Evolutionary conservation across 2,329 filamentous ascomycete species (phyloP).

Genomic region (Peltaster fructicola): DNA sequence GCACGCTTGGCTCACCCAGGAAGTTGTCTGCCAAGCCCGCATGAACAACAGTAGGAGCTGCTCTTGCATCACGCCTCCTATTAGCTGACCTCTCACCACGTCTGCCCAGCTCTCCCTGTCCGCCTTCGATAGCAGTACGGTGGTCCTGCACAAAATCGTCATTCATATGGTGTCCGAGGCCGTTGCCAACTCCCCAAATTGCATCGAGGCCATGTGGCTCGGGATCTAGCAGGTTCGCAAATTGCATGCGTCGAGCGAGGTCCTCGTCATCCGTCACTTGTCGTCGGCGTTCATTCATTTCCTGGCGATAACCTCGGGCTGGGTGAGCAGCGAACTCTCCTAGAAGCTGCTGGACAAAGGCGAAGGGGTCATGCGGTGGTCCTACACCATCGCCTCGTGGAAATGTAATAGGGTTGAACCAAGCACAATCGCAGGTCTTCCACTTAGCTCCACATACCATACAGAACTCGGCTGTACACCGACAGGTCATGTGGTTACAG

Average conservation of each 20-base stretch:
- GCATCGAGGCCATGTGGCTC: constrained; percentile 14
- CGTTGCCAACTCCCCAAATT: constrained; percentile 26
- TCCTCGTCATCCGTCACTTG: constrained; percentile 31
- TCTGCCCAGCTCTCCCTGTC: constrained; percentile 15
- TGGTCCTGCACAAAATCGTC: constrained; percentile 32
- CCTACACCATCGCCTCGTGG: constrained; percentile 6
- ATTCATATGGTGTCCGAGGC: constrained; percentile 41
- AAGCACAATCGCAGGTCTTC: constrained; percentile 69
- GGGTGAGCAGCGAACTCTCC: constrained; percentile 4
- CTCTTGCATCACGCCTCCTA: constrained; percentile 10
- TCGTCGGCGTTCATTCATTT: constrained; percentile 21
- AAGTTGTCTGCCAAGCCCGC: constrained; percentile 16
- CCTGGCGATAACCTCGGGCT: constrained; percentile 18
- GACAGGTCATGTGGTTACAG: constrained; percentile 78
- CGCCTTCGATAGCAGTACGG: constrained; percentile 14
- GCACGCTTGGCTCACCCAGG: constrained; percentile 18
- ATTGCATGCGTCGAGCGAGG: constrained; percentile 34
- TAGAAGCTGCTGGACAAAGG: constrained; percentile 5
- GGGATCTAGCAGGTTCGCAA: constrained; percentile 20
- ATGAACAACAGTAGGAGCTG: constrained; percentile 4
- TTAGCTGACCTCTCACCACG: constrained; percentile 16
- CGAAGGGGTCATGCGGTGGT: constrained; percentile 3
- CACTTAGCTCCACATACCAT: constrained; percentile 69
- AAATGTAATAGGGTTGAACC: constrained; percentile 45
- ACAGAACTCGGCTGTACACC: constrained; percentile 70